A percentile compares a stretch with the other conserved stretches of the same genome.
phyloP scores from a whole-genome alignment of 306 rosid species.

The Dalbergia oliveri region DNA sequence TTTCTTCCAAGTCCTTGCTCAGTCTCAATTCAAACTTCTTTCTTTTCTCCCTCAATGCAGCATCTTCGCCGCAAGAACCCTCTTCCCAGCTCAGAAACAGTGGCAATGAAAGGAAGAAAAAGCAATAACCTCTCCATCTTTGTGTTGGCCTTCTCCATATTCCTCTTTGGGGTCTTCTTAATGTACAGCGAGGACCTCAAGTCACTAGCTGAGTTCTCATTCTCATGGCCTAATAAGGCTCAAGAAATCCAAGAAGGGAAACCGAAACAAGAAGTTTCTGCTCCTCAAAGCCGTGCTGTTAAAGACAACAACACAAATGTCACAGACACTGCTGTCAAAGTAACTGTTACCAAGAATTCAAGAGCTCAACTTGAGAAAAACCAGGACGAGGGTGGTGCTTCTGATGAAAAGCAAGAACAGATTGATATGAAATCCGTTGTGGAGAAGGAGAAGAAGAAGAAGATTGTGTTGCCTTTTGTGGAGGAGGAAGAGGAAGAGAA shows the following conservation, averaged over 20 bases:
- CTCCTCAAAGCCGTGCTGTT: conserved; percentile 29
- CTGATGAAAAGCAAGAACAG: conserved; percentile 56
- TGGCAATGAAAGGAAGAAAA: conserved; percentile 76
- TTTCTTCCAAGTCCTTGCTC: conserved; percentile 26
- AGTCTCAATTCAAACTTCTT: neutral
- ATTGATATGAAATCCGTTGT: conserved; percentile 47
- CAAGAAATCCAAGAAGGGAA: conserved; percentile 61
- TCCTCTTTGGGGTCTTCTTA: conserved; percentile 83
- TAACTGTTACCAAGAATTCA: conserved; percentile 41
- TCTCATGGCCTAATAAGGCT: conserved; percentile 58
- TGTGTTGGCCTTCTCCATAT: conserved; percentile 63
- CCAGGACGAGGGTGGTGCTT: conserved; percentile 38
- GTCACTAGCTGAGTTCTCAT: conserved; percentile 77
- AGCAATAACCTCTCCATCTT: conserved; percentile 68
- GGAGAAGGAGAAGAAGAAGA: conserved; percentile 33
- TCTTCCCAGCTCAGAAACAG: conserved; percentile 54
- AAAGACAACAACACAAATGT: neutral
- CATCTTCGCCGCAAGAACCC: conserved; percentile 62
- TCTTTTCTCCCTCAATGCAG: conserved; percentile 55
- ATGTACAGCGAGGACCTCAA: conserved; percentile 85
- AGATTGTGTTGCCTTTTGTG: conserved; percentile 6
- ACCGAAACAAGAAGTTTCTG: neutral
- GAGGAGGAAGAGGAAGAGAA: conserved; percentile 37
- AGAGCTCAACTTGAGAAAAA: conserved; percentile 46
- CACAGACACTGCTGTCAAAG: neutral